A percentile compares a stretch with the other conserved stretches of the same genome.
These are phyloP conservation scores for Voacanga thouarsii DNA, from an alignment of 257 asterid species.

Conservation along the genomic window DNA sequence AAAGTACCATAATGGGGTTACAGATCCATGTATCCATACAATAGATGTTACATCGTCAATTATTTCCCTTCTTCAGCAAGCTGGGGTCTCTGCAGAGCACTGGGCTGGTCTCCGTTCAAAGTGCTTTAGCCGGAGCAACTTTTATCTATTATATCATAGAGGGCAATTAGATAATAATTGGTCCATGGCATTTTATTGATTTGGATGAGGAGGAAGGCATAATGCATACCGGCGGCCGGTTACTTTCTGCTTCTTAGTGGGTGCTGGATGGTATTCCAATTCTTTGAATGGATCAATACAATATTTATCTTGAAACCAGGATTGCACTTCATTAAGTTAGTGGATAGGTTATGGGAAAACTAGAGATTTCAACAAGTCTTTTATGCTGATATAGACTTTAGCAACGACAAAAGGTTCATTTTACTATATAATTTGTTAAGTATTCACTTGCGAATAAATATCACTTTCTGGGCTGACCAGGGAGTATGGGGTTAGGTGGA, in stretches of 20 bases:
- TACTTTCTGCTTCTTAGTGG: not conserved
- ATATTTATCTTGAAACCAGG: not conserved
- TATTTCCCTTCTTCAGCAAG: not conserved
- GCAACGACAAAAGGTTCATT: too few relatives aligned
- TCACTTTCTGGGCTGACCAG: too few relatives aligned
- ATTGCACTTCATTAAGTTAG: not conserved
- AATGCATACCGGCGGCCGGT: not conserved
- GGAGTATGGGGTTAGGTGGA: too few relatives aligned
- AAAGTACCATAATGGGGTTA: not conserved
- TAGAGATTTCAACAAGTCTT: not conserved
- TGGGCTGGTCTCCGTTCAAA: not conserved
- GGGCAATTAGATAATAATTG: not conserved
- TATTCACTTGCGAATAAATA: too few relatives aligned
- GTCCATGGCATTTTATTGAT: not conserved
- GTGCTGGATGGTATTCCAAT: too few relatives aligned
- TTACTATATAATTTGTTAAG: too few relatives aligned
- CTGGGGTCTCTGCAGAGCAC: not conserved
- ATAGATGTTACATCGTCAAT: not conserved
- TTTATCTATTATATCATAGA: not conserved
- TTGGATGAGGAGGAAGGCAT: not conserved
- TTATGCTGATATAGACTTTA: too few relatives aligned
- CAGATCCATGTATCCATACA: not conserved
- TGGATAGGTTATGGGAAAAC: too few relatives aligned
- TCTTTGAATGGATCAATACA: too few relatives aligned
- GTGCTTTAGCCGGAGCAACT: not conserved